Evolutionary conservation across 192 early-diverging fungal species (phyloP).

Genomic region (Thoreauomyces humboldtii): DNA sequence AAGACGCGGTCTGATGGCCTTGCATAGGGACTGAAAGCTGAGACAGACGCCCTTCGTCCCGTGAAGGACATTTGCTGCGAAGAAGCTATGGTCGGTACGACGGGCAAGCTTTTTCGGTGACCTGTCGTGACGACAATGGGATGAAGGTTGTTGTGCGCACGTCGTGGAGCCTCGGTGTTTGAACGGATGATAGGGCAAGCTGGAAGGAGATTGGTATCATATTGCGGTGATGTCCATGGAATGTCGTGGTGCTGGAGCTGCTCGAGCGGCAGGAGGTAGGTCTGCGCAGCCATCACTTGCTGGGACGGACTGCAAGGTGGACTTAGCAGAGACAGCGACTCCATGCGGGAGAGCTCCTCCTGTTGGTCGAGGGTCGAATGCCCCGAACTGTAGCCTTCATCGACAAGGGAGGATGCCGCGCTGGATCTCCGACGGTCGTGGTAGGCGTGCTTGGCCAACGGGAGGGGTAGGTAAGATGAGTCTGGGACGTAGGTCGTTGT

Average conservation of each 20-base stretch:
- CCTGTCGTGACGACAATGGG: background rate
- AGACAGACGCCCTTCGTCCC: background rate
- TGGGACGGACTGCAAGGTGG: background rate
- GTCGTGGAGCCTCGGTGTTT: background rate
- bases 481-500: too few relatives aligned
- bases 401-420: conserved; percentile 3
- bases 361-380: conserved; percentile 4
- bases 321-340: background rate
- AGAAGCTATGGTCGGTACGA: background rate
- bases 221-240: background rate
- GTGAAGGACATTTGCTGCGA: background rate
- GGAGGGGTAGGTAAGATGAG: too few relatives aligned
- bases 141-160: background rate
- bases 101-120: background rate
- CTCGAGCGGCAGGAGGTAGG: background rate
- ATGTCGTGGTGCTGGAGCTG: background rate
- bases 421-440: conserved; percentile 10
- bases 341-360: conserved; percentile 7
- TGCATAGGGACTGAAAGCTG: too few relatives aligned
- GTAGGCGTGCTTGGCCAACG: too few relatives aligned
- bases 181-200: background rate
- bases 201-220: background rate
- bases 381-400: conserved; percentile 26
- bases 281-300: background rate
- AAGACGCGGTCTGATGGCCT: too few relatives aligned